Evolutionary conservation across 192 early-diverging fungal species (phyloP).

Genomic region (Rhizoclosmatium sp.): DNA sequence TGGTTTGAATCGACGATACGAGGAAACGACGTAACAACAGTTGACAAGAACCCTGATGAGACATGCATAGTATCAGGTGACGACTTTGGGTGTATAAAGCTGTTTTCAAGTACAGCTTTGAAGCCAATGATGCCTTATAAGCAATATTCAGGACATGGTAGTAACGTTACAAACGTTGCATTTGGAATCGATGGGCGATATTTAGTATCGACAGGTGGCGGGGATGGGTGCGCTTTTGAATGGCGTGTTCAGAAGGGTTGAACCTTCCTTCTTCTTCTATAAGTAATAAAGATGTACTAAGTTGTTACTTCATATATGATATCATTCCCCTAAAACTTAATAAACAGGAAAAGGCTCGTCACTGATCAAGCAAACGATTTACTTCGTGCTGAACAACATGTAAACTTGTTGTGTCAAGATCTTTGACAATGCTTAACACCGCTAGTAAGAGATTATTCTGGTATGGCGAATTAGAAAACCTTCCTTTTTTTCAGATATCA

Average conservation of each 20-base stretch:
- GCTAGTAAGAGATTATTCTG: conserved; percentile 7
- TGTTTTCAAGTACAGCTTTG: neutral
- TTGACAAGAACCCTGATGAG: conserved; percentile 13
- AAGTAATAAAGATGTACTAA: too few relatives aligned
- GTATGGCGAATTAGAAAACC: neutral
- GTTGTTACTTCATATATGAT: too few relatives aligned
- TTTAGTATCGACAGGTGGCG: conserved; percentile 35
- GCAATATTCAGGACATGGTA: conserved; percentile 36
- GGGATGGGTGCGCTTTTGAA: conserved; percentile 40
- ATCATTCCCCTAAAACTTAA: too few relatives aligned
- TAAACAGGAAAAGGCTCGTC: too few relatives aligned
- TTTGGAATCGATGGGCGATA: conserved; percentile 21
- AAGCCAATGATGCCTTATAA: conserved; percentile 32
- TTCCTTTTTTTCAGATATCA: too few relatives aligned
- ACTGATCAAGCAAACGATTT: neutral
- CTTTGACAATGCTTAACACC: conserved; percentile 15
- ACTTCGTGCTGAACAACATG: conserved; percentile 13
- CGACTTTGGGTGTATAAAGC: conserved; percentile 21
- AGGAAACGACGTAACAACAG: conserved; percentile 28
- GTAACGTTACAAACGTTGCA: conserved; percentile 20
- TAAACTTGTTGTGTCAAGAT: conserved; percentile 2
- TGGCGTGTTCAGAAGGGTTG: too few relatives aligned
- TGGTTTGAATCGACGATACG: conserved; percentile 18
- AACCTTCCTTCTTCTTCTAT: too few relatives aligned
- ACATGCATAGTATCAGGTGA: conserved; percentile 26